Percentiles rank a stretch among this genome's conserved stretches.
phyloP scores from a whole-genome alignment of 768 basidiomycete species.

The Rhodosporidiobolus odoratus region DNA sequence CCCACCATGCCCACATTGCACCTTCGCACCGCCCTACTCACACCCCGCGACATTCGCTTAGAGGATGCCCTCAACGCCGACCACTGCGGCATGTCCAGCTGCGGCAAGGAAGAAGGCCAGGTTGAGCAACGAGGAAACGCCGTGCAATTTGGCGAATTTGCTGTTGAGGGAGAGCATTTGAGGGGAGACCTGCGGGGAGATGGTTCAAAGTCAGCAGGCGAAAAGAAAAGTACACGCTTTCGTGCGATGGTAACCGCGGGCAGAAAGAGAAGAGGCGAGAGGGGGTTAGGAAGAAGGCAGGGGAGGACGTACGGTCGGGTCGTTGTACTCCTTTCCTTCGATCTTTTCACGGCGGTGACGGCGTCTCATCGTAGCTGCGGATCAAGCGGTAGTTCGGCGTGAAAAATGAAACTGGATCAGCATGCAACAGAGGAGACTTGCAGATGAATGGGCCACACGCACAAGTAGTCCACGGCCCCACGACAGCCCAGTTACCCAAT shows the following conservation, averaged over 20 bases:
- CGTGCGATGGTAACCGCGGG: too few species aligned
- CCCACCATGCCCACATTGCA: too few species aligned
- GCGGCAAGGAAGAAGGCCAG: conserved; percentile 32
- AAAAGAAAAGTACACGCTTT: background rate
- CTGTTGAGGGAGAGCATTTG: conserved; percentile 34
- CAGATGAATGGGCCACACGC: background rate
- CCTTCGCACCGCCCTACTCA: background rate
- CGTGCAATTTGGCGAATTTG: conserved; percentile 35
- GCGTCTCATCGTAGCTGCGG: conserved; percentile 32
- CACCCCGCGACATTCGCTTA: background rate
- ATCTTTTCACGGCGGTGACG: conserved; percentile 36
- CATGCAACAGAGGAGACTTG: background rate
- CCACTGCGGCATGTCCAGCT: conserved; percentile 14
- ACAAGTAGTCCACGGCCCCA: conserved; percentile 37
- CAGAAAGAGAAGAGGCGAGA: too few species aligned
- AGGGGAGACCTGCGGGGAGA: conserved; percentile 25
- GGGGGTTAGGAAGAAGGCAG: background rate
- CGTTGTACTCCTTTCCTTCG: conserved; percentile 38
- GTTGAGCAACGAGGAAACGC: conserved; percentile 38
- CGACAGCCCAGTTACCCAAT: conserved; percentile 23
- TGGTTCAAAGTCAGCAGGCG: background rate
- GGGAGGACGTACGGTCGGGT: conserved; percentile 22
- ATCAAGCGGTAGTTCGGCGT: background rate
- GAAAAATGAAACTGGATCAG: background rate
- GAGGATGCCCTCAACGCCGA: conserved; percentile 3